These are phyloP conservation scores for Gryganskiella cystojenkinii DNA, from an alignment of 192 early-diverging fungal species.

Conservation along the genomic window DNA sequence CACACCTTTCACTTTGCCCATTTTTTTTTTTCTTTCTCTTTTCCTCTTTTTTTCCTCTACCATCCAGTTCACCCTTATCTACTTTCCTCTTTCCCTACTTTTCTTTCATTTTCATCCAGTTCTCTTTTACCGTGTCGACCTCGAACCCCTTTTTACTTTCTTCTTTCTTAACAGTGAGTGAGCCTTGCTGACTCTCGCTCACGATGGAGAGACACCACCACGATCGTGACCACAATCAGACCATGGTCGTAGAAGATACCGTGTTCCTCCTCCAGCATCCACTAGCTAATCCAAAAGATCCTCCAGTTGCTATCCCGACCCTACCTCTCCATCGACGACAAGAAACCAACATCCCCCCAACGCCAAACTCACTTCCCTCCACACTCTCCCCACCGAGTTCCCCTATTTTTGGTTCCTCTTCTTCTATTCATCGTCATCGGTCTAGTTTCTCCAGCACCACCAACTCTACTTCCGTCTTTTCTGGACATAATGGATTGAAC, in stretches of 20 bases:
- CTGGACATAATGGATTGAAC: slow-evolving; percentile 1
- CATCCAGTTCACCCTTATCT: background rate
- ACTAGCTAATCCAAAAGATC: slow-evolving; percentile 46
- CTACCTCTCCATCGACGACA: slow-evolving; percentile 35
- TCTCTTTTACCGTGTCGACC: no score
- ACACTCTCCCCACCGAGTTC: slow-evolving; percentile 41
- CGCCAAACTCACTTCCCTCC: slow-evolving; percentile 24
- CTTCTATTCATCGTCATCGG: no score
- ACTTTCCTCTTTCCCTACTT: background rate
- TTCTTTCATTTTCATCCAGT: background rate
- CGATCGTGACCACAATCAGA: no score
- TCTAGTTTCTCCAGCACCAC: background rate
- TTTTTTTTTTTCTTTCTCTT: background rate
- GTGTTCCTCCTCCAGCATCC: slow-evolving; percentile 49
- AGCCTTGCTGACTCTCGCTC: no score
- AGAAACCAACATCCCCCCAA: slow-evolving; percentile 23
- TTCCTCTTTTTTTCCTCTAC: background rate
- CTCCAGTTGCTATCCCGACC: slow-evolving; percentile 40
- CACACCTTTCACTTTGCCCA: background rate
- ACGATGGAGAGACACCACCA: no score
- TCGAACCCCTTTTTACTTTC: background rate
- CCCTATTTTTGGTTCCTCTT: slow-evolving; percentile 9
- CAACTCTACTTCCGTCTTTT: slow-evolving; percentile 1
- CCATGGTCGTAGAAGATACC: slow-evolving; percentile 9
- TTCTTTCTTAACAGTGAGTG: no score